Evolutionary conservation across 2,329 filamentous ascomycete genomes (phyloP).

Genomic region (Diaporthe velutina): DNA sequence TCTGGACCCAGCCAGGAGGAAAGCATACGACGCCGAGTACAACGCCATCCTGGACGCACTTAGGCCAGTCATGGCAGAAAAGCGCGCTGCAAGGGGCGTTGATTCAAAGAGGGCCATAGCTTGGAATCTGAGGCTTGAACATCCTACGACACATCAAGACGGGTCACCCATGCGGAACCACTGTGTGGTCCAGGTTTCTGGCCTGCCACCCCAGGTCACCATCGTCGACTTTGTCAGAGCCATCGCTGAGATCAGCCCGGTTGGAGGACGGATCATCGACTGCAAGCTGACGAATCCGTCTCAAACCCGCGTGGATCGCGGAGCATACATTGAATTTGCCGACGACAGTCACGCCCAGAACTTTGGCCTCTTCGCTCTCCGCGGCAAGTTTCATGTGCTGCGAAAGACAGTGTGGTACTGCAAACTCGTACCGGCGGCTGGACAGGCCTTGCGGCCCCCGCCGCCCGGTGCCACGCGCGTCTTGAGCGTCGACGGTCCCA

Average conservation of each 20-base stretch:
- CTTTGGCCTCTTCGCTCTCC: neutral
- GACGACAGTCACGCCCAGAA: neutral
- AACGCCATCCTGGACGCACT: neutral
- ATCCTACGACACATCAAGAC: neutral
- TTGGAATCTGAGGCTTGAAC: neutral
- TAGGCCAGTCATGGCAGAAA: neutral
- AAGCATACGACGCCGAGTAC: neutral
- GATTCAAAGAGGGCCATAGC: neutral
- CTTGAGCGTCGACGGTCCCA: neutral
- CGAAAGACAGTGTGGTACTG: neutral
- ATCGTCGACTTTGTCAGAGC: neutral
- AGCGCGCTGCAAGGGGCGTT: neutral
- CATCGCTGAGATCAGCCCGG: neutral
- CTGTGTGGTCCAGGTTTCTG: accelerated
- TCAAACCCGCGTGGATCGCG: too few relatives aligned
- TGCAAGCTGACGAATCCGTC: neutral
- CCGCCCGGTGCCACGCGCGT: neutral
- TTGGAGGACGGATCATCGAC: neutral
- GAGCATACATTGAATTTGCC: neutral
- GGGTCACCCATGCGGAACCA: neutral
- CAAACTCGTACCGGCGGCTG: accelerated
- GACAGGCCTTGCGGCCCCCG: neutral
- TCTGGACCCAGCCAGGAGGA: neutral
- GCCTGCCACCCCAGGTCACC: neutral
- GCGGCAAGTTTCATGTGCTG: accelerated